Base-by-base conservation (phyloP, 73 alveolate species). In the Symbiodinium natans region DNA sequence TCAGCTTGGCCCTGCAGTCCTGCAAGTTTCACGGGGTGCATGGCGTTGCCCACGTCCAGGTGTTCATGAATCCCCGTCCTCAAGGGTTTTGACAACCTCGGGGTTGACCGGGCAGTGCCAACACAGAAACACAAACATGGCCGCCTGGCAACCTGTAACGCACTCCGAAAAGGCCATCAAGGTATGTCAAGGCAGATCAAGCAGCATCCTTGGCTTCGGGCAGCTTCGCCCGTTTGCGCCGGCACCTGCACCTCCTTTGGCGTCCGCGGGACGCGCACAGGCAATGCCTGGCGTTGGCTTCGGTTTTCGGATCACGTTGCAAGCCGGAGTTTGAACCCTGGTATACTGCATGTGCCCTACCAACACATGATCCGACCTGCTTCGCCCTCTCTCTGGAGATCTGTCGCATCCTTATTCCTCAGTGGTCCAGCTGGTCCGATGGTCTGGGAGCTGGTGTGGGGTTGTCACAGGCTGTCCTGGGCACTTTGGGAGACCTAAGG, bases 351-450 rank as follows among this genome's bases (percentile, higher is more conserved):
- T n/a, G n/a, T n/a, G n/a, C n/a, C n/a, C n/a, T n/a, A n/a, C n/a
- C n/a, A n/a, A n/a, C n/a, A n/a, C n/a, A n/a, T n/a, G 23, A 31
- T 29, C 27, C 38, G 36, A 36, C 80, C 80, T 63, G 80, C 80
- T 63, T 63, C 11, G 86, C 43, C 25, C 95, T 82, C 48, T 89
- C 95, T 11, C 95, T 41, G 29, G 95, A 89, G 59, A 68, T 41
- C 25, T 89, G 95, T 40, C 95, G 86, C 95, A 89, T 89, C 43
- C 95, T 75, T 6, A 89, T 89, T 73, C 95, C 95, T 89, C 93
- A 33, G 82, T 3, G 2, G 33, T n/a, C 34, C 23, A 5, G 33
- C 31, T 17, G 17, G 46, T 13, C 29, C 29, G 83, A 19, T 71
- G 39, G 39, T 25, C 19, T 52, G 34, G 43, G 85, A 25, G 85